These are phyloP conservation scores for Akanthomyces lecanii DNA, from an alignment of 2,329 filamentous ascomycete genomes.

Conservation along the genomic window DNA sequence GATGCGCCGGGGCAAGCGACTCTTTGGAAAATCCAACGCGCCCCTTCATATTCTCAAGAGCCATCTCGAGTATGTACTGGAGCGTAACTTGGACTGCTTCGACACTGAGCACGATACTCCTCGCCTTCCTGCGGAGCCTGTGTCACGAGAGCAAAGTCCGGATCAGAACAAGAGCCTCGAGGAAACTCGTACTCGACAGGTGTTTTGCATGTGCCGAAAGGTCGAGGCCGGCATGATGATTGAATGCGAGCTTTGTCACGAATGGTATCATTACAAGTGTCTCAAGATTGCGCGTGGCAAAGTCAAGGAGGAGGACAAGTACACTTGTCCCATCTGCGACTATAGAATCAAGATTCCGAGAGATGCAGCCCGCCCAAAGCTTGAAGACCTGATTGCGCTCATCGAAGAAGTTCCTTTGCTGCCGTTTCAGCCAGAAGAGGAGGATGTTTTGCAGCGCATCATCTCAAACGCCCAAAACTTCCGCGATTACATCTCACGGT, in stretches of 20 bases:
- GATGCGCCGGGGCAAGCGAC: constrained; percentile 97
- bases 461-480: constrained; percentile 82
- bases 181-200: constrained; percentile 64
- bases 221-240: constrained; percentile 99
- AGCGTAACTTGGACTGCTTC: constrained; percentile 87
- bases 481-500: constrained; percentile 72
- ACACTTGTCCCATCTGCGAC: constrained; percentile 96
- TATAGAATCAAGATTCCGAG: constrained; percentile 96
- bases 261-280: constrained; percentile 99
- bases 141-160: constrained; percentile 72
- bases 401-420: constrained; percentile 74
- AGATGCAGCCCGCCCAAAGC: constrained; percentile 89
- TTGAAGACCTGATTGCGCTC: constrained; percentile 83
- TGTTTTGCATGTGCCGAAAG: constrained; percentile 94
- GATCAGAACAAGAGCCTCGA: constrained; percentile 53
- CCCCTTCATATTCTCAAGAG: constrained; percentile 92
- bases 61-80: constrained; percentile 89
- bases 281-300: constrained; percentile 96
- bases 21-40: constrained; percentile 97
- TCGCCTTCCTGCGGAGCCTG: constrained; percentile 83
- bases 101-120: constrained; percentile 81
- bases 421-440: constrained; percentile 95
- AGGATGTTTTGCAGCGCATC: constrained; percentile 79
- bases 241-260: constrained; percentile 95
- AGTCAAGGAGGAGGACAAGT: constrained; percentile 97